A percentile compares a stretch with the other conserved stretches of the same genome.
These are phyloP conservation scores for Bremia lactucae DNA, from an alignment of 352 stramenopile species.

Conservation along the genomic window DNA sequence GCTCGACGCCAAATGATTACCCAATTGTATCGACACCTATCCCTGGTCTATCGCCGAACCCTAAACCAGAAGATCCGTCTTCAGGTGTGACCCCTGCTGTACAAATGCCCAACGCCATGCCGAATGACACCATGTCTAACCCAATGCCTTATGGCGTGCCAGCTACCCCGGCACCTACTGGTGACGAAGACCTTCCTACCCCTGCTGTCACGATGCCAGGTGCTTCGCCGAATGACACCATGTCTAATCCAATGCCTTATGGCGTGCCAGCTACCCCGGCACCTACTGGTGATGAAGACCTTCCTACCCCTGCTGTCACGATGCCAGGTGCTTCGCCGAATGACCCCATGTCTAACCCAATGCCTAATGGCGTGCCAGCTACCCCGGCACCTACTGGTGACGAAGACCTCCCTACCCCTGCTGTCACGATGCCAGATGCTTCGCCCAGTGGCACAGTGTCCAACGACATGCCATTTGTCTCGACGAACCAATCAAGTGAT, in stretches of 20 bases:
- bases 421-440: slow-evolving; percentile 8
- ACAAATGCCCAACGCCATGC: slow-evolving; percentile 7
- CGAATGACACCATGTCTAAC: slow-evolving; percentile 7
- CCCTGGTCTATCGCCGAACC: too few species aligned
- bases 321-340: slow-evolving; percentile 10
- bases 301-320: slow-evolving; percentile 14
- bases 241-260: slow-evolving; percentile 5
- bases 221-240: slow-evolving; percentile 12
- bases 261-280: slow-evolving; percentile 6
- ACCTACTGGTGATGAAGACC: too few species aligned
- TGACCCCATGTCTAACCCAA: not conserved
- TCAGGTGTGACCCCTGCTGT: slow-evolving; percentile 12
- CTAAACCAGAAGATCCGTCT: too few species aligned
- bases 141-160: slow-evolving; percentile 11
- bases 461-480: slow-evolving; percentile 12
- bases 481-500: too few species aligned
- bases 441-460: slow-evolving; percentile 11
- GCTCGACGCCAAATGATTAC: slow-evolving; percentile 11
- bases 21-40: too few species aligned
- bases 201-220: slow-evolving; percentile 10
- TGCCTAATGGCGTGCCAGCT: not conserved
- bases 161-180: slow-evolving; percentile 5
- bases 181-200: too few species aligned
- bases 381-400: slow-evolving; percentile 11
- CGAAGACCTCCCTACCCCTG: slow-evolving; percentile 4